phyloP scores from a whole-genome alignment of 129 eudicot genomes.

The Pseudognaphalium luteoalbum region DNA sequence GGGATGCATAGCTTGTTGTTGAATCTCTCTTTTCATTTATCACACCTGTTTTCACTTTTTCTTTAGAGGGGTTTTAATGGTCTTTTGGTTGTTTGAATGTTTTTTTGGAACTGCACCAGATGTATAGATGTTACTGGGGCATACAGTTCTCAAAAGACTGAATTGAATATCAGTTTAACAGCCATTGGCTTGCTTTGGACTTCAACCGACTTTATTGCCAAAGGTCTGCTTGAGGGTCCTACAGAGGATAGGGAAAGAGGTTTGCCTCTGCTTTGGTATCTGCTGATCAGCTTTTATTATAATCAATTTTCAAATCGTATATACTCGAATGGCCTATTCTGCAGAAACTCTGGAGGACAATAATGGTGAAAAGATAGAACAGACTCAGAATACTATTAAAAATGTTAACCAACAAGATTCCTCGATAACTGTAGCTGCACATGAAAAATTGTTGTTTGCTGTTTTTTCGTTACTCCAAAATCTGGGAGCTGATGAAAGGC shows the following conservation, averaged over 20 bases:
- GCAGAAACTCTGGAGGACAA: constrained; percentile 42
- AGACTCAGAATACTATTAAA: constrained; percentile 19
- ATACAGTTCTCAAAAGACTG: constrained; percentile 87
- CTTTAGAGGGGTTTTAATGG: neutral
- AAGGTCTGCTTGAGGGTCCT: constrained; percentile 48
- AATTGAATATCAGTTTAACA: constrained; percentile 92
- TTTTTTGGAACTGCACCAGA: constrained; percentile 36
- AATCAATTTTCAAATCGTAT: neutral
- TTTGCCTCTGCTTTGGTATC: constrained; percentile 29
- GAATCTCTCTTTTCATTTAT: neutral
- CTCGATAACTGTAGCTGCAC: constrained; percentile 50
- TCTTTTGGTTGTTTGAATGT: neutral
- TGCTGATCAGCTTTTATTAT: constrained; percentile 10
- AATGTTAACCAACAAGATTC: constrained; percentile 40
- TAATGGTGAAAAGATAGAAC: constrained; percentile 43
- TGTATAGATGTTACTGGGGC: constrained; percentile 98
- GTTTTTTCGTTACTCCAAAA: constrained; percentile 83
- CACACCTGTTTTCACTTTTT: neutral
- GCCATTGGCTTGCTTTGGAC: constrained; percentile 96
- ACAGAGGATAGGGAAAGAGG: constrained; percentile 54
- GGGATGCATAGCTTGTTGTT: neutral
- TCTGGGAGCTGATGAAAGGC: constrained; percentile 95
- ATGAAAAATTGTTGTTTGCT: constrained; percentile 66
- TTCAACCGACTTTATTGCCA: constrained; percentile 87
- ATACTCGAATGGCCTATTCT: neutral